Conservation (phyloP, 495 filamentous ascomycete species). For the Penicillium robsamsonii region DNA sequence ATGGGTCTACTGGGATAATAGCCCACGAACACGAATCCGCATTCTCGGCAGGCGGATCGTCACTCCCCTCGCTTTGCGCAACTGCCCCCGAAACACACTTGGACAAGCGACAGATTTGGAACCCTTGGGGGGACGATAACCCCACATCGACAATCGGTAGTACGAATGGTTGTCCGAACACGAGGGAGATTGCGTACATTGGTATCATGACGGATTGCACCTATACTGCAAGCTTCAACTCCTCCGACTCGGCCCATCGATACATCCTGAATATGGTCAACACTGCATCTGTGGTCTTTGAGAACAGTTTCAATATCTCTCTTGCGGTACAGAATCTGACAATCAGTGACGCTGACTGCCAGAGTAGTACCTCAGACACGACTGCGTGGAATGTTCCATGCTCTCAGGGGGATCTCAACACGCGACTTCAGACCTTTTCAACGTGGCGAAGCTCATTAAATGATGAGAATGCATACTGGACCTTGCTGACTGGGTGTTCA, state of each 20-base stretch:
- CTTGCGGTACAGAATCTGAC: conserved; percentile 78
- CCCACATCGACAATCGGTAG: conserved; percentile 64
- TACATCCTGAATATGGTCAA: conserved; percentile 80
- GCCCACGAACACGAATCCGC: background rate
- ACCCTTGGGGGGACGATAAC: background rate
- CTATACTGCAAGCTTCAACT: conserved; percentile 66
- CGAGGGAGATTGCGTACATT: conserved; percentile 75
- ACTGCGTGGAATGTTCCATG: conserved; percentile 78
- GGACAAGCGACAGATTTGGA: background rate
- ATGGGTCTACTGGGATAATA: conserved; percentile 37
- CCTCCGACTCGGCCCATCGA: conserved; percentile 50
- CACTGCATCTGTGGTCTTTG: conserved; percentile 75
- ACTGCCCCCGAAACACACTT: background rate
- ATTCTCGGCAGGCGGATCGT: background rate
- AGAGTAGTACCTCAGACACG: conserved; percentile 53
- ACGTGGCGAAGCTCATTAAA: conserved; percentile 65
- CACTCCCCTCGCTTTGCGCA: background rate
- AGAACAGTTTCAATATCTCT: conserved; percentile 84
- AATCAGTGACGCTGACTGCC: conserved; percentile 65
- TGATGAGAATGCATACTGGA: conserved; percentile 86
- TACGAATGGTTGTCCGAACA: conserved; percentile 72
- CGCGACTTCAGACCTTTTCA: conserved; percentile 76
- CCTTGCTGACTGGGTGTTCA: conserved; percentile 75
- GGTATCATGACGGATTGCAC: conserved; percentile 91
- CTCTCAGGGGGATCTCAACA: conserved; percentile 56